Percentiles rank a stretch among this genome's conserved stretches.
Evolutionary conservation across 73 alveolate genomes (phyloP).

Genomic region (Blepharisma stoltei): DNA sequence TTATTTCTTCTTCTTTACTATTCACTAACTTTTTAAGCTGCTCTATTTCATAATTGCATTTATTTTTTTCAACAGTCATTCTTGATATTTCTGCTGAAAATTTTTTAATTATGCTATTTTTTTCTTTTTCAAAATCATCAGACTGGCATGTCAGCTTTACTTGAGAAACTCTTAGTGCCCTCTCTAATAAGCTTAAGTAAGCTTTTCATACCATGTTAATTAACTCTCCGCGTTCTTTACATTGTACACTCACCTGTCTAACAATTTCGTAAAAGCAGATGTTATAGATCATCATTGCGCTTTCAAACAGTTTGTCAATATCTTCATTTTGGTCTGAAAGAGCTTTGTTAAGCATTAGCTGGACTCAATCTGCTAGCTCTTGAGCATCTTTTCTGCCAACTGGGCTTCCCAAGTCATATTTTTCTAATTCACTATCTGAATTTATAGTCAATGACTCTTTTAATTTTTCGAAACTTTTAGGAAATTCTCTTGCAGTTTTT

Average conservation of each 20-base stretch:
- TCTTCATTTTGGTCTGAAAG: not conserved
- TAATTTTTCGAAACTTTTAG: not conserved
- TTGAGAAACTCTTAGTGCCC: conserved; percentile 26
- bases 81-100: not conserved
- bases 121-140: not conserved
- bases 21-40: not conserved
- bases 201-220: conserved; percentile 37
- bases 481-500: not conserved
- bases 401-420: conserved; percentile 13
- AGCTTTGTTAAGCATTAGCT: not conserved
- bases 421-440: not conserved
- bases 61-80: not conserved
- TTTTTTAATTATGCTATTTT: not conserved
- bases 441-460: not conserved
- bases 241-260: conserved; percentile 32
- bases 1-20: conserved; percentile 23
- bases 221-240: conserved; percentile 33
- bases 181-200: conserved; percentile 24
- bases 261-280: conserved; percentile 33
- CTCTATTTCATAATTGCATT: not conserved
- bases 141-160: not conserved
- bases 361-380: not conserved
- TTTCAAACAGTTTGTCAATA: not conserved
- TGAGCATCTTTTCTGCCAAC: conserved; percentile 20
- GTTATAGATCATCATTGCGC: conserved; percentile 13